Conservation (phyloP, 495 filamentous ascomycete genomes). For the Penicillium lividum region DNA sequence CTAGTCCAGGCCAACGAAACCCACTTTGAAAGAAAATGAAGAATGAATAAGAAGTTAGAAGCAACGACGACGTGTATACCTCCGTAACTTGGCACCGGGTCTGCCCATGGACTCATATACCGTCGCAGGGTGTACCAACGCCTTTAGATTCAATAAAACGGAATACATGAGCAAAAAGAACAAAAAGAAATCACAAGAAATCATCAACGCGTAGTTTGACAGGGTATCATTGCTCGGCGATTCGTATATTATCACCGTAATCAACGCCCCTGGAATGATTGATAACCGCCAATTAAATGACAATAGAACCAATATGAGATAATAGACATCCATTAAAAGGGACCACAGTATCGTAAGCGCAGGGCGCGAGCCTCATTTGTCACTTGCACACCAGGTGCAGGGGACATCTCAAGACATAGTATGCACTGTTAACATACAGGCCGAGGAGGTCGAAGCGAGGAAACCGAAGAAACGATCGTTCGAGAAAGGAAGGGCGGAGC, state of each 20-base stretch:
- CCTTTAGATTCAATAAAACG: constrained; percentile 9
- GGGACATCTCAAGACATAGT: not conserved
- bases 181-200: constrained; percentile 20
- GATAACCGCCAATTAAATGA: constrained; percentile 25
- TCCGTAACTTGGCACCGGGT: constrained; percentile 16
- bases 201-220: constrained; percentile 29
- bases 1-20: constrained; percentile 26
- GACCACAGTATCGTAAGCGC: constrained; percentile 1
- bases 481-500: not conserved
- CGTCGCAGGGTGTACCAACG: constrained; percentile 29
- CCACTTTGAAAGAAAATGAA: constrained; percentile 8
- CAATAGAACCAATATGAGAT: constrained; percentile 15
- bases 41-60: not conserved
- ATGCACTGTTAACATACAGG: not conserved
- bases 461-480: not conserved
- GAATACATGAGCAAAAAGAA: constrained; percentile 12
- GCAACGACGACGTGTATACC: constrained; percentile 17
- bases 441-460: not conserved
- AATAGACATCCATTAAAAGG: constrained; percentile 7
- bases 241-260: constrained; percentile 51
- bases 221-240: constrained; percentile 52
- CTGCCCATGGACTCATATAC: constrained; percentile 28
- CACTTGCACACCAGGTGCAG: constrained; percentile 17
- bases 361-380: not conserved
- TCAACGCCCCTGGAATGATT: constrained; percentile 39